A percentile compares a stretch with the other conserved stretches of the same genome.
phyloP scores from a whole-genome alignment of 2,329 filamentous ascomycete species.

The Neofusicoccum sp. region DNA sequence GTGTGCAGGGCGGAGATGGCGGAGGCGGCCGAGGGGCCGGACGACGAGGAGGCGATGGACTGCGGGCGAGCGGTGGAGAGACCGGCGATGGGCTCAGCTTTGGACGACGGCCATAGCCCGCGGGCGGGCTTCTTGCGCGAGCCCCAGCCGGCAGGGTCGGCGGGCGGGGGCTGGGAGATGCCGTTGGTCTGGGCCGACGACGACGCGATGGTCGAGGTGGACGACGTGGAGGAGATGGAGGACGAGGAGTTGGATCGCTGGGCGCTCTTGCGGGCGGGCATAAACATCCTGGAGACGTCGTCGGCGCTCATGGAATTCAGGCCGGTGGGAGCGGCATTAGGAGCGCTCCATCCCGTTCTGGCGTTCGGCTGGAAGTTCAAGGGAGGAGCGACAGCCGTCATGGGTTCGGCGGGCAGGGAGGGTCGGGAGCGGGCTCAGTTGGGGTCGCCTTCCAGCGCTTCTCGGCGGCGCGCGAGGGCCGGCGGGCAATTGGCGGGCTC shows the following conservation, averaged over 20 bases:
- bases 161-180: slow-evolving; percentile 42
- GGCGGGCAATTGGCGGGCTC: slow-evolving; percentile 12
- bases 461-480: slow-evolving; percentile 6
- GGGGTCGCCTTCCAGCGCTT: slow-evolving; percentile 18
- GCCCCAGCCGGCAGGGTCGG: slow-evolving; percentile 39
- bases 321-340: slow-evolving; percentile 61
- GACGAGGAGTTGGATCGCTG: slow-evolving; percentile 91
- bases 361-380: slow-evolving; percentile 64
- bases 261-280: slow-evolving; percentile 76
- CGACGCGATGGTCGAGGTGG: slow-evolving; percentile 66
- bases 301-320: slow-evolving; percentile 76
- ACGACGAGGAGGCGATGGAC: slow-evolving; percentile 60
- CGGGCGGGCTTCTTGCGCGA: slow-evolving; percentile 54
- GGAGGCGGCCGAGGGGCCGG: slow-evolving; percentile 61
- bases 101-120: slow-evolving; percentile 66
- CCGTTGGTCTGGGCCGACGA: slow-evolving; percentile 66
- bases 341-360: slow-evolving; percentile 63
- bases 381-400: slow-evolving; percentile 69
- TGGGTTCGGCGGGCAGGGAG: slow-evolving; percentile 34
- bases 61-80: slow-evolving; percentile 65
- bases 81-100: slow-evolving; percentile 66
- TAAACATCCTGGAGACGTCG: slow-evolving; percentile 84
- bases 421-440: slow-evolving; percentile 9
- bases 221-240: slow-evolving; percentile 70
- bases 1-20: slow-evolving; percentile 66